Evolutionary conservation across 1,284 basidiomycete species (phyloP).

Genomic region (Anthracocystis panici-leucophaei): DNA sequence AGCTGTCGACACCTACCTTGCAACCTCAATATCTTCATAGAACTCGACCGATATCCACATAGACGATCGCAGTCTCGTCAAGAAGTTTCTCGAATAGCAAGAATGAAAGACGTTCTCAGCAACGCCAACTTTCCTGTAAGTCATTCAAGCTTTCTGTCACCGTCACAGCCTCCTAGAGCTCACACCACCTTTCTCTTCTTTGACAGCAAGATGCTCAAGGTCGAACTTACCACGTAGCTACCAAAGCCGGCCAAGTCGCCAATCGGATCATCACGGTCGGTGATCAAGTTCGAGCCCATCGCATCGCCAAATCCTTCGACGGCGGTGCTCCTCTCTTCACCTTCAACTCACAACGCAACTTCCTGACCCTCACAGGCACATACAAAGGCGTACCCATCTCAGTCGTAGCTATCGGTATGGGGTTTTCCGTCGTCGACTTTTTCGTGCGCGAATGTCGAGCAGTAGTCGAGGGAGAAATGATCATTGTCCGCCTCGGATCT

Average conservation of each 20-base stretch:
- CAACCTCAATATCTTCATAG: not conserved
- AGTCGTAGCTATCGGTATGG: conserved; percentile 86
- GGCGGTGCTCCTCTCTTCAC: conserved; percentile 72
- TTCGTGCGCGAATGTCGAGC: conserved; percentile 85
- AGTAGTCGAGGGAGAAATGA: conserved; percentile 81
- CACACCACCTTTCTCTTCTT: not conserved
- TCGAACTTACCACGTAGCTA: conserved; percentile 56
- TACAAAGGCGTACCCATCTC: conserved; percentile 79
- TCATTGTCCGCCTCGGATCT: conserved; percentile 71
- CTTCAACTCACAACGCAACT: conserved; percentile 80
- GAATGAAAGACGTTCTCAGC: conserved; percentile 57
- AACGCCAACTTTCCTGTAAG: conserved; percentile 62
- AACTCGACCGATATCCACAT: not conserved
- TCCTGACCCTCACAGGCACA: conserved; percentile 82
- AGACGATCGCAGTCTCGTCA: not conserved
- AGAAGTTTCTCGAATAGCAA: conserved; percentile 9
- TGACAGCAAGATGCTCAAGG: conserved; percentile 52
- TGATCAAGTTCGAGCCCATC: conserved; percentile 77
- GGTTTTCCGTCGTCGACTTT: conserved; percentile 75
- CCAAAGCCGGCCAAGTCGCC: conserved; percentile 73
- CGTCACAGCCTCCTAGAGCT: not conserved
- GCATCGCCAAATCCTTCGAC: conserved; percentile 77
- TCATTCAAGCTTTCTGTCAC: not conserved
- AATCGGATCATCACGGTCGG: conserved; percentile 85
- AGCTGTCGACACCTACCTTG: not conserved